phyloP scores from a whole-genome alignment of 164 flowering plant species.

The Kalanchoe fedtschenkoi region DNA sequence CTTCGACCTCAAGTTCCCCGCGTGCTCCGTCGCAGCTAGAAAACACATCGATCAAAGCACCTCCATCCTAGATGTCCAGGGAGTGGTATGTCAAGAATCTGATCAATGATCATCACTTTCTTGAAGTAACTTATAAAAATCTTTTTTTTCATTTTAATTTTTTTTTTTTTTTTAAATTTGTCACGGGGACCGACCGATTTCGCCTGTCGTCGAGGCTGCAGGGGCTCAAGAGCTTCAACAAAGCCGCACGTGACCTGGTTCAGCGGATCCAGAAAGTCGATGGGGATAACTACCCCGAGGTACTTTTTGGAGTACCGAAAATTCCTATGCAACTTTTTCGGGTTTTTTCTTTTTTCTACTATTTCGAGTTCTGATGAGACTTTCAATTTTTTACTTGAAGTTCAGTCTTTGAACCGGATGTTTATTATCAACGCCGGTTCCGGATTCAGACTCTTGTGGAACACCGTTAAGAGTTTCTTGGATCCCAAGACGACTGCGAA shows the following conservation, averaged over 20 bases:
- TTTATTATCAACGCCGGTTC: constrained; percentile 91
- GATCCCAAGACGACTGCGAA: constrained; percentile 86
- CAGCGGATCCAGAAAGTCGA: constrained; percentile 70
- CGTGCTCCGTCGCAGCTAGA: constrained; percentile 76
- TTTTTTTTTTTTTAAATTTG: too few species aligned
- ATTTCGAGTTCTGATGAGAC: not conserved
- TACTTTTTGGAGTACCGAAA: constrained; percentile 12
- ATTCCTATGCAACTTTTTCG: not conserved
- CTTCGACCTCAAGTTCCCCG: constrained; percentile 69
- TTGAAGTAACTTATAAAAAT: not conserved
- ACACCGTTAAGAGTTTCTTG: constrained; percentile 73
- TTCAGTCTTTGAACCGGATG: constrained; percentile 74
- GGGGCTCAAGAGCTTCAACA: constrained; percentile 82
- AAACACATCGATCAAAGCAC: constrained; percentile 90
- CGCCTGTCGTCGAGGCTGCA: constrained; percentile 19
- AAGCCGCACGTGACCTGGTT: constrained; percentile 81
- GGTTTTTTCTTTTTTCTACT: too few species aligned
- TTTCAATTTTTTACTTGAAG: not conserved
- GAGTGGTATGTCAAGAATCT: constrained; percentile 58
- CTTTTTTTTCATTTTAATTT: not conserved
- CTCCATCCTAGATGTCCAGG: constrained; percentile 90
- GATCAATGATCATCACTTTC: not conserved
- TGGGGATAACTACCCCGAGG: constrained; percentile 95
- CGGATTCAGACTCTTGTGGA: constrained; percentile 88
- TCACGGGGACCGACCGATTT: too few species aligned